Conservation (phyloP, 164 flowering plant genomes). For the Aristolochia contorta region DNA sequence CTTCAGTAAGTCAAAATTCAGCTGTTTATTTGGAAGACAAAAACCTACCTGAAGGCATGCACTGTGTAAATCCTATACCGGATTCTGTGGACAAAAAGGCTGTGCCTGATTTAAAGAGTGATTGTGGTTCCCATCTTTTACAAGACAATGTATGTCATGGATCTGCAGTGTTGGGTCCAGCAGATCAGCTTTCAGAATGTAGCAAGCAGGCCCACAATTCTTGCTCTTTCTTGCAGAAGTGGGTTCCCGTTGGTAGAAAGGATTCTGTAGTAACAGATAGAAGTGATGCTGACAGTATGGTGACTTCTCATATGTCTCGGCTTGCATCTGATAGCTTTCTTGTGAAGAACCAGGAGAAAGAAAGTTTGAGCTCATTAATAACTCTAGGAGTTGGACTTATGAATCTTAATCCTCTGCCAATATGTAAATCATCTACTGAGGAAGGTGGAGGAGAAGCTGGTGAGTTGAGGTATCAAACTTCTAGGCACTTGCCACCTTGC, state of each 20-base stretch:
- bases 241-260: constrained; percentile 38
- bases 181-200: constrained; percentile 12
- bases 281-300: constrained; percentile 12
- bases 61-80: constrained; percentile 2
- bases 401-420: constrained; percentile 8
- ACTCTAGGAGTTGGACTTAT: constrained; percentile 5
- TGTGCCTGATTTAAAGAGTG: constrained; percentile 6
- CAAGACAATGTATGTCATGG: constrained; percentile 7
- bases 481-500: not conserved
- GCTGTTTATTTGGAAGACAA: constrained; percentile 12
- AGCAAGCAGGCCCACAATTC: constrained; percentile 22
- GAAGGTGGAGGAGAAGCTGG: constrained; percentile 5
- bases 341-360: constrained; percentile 10
- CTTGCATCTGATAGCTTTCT: constrained; percentile 8
- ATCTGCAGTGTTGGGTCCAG: constrained; percentile 16
- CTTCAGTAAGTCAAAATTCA: constrained; percentile 8
- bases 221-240: constrained; percentile 30
- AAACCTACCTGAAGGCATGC: constrained; percentile 6
- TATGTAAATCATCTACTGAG: constrained; percentile 4
- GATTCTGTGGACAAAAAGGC: constrained; percentile 7
- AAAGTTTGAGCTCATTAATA: constrained; percentile 8
- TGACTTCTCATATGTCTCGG: constrained; percentile 14
- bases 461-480: constrained; percentile 6
- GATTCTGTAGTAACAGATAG: constrained; percentile 15
- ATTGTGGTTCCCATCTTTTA: constrained; percentile 11